Evolutionary conservation across 148 eudicot species (phyloP), one percentile per base, ranked within the genome.

Genomic region (Persicaria tinctoria): DNA sequence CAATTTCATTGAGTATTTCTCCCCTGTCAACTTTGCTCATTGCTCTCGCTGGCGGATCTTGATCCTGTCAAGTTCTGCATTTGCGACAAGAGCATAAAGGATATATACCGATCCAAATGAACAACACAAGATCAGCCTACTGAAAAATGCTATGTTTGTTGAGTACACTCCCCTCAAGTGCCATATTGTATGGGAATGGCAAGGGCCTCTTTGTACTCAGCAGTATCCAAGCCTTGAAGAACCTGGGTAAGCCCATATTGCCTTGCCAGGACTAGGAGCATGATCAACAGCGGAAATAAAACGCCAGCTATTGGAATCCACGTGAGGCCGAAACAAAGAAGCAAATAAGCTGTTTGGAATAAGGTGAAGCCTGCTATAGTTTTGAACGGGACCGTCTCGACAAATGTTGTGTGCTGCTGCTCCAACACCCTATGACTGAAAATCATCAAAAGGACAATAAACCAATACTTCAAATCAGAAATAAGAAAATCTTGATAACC

Each of bases 301-400:
- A 95, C 97, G 51, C 99, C 99, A 46, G 99, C 99, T 60, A 95
- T 82, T 27, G 97, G 97, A 68, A 95, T 92, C 99, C 99, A 95
- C 47, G 99, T 95, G 78, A 92, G 83, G 45, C 97, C 99, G 74
- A 95, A 95, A 76, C 97, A 95, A 32, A 86, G 84, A 45, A 95
- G 86, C 84, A 95, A 79, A 84, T 95, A 95, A 38, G 78, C 81
- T 23, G 92, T 85, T 85, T 95, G 99, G 64, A 95, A 95, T 64
- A 95, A 46, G 16, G 99, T 95, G 86, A 95, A 95, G 41, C 79
- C 56, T 1, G 91, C 96, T 49, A 92, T 88, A 32, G 92, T 79
- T 76, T 86, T 90, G 84, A 90, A 95, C 73, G 99, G 99, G 10
- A 95, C 97, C 0, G 97, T 86, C 81, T 95, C 99, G 4, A 92